Evolutionary conservation across 2,329 filamentous ascomycete species (phyloP).

Genomic region (Periconia macrospinosa): DNA sequence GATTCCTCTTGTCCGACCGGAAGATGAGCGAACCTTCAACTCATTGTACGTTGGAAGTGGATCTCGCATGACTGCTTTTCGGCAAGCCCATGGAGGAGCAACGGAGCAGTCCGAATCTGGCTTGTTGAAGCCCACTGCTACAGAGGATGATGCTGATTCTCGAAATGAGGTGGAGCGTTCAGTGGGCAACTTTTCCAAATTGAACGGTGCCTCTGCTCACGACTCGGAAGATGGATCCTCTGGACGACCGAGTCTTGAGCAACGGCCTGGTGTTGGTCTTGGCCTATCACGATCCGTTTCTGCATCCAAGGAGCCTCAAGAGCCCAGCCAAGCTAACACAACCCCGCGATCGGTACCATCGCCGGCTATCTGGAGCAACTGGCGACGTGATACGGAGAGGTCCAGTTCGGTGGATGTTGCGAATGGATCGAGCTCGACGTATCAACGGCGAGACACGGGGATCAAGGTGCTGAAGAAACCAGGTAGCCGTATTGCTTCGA

Average conservation of each 20-base stretch:
- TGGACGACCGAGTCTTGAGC: constrained; percentile 34
- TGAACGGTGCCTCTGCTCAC: constrained; percentile 15
- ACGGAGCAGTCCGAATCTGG: constrained; percentile 3
- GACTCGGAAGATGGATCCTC: constrained; percentile 34
- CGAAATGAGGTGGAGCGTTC: constrained; percentile 4
- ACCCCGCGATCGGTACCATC: constrained; percentile 34
- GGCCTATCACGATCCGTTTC: constrained; percentile 17
- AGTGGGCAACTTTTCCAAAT: constrained; percentile 6
- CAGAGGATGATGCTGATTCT: constrained; percentile 3
- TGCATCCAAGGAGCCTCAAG: constrained; percentile 24
- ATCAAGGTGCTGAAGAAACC: constrained; percentile 93
- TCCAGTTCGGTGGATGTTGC: constrained; percentile 52
- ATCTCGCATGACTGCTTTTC: constrained; percentile 2
- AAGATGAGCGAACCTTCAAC: constrained; percentile 81
- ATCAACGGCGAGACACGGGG: constrained; percentile 69
- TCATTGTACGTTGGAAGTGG: constrained; percentile 65
- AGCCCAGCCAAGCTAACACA: constrained; percentile 18
- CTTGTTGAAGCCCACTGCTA: constrained; percentile 3
- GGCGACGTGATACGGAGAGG: constrained; percentile 49
- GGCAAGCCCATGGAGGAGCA: constrained; percentile 2
- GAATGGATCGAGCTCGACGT: constrained; percentile 63
- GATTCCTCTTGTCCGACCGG: constrained; percentile 88
- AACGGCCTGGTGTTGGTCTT: constrained; percentile 25
- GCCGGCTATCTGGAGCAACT: constrained; percentile 53
- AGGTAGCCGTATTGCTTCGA: constrained; percentile 52